Evolutionary conservation across 352 stramenopile genomes (phyloP).

Genomic region (Phytophthora nicotianae): DNA sequence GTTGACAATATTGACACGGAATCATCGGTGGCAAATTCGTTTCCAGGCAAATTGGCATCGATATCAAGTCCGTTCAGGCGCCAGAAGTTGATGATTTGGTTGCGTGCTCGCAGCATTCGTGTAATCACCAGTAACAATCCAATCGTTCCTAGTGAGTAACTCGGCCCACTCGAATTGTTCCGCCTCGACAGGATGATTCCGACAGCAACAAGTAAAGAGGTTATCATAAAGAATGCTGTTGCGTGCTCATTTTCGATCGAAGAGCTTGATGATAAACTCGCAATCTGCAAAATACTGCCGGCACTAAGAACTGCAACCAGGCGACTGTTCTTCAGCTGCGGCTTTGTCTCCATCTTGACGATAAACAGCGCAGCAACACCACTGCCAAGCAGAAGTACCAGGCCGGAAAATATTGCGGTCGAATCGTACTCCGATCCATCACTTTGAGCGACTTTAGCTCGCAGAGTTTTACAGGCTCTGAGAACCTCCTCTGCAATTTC

Average conservation of each 20-base stretch:
- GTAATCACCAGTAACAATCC: constrained; percentile 45
- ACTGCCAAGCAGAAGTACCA: constrained; percentile 46
- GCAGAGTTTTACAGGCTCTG: constrained; percentile 49
- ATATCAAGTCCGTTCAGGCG: constrained; percentile 66
- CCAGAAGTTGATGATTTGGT: constrained; percentile 91
- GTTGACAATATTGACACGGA: constrained; percentile 85
- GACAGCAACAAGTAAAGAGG: constrained; percentile 43
- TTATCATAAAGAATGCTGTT: constrained; percentile 78
- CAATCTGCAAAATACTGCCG: constrained; percentile 50
- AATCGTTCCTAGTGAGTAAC: constrained; percentile 19
- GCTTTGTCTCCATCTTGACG: constrained; percentile 9
- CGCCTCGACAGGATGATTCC: constrained; percentile 24
- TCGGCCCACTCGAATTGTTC: constrained; percentile 4
- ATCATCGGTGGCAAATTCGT: constrained; percentile 79
- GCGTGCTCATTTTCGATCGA: constrained; percentile 92
- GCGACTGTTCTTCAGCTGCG: not conserved
- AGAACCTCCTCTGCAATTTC: constrained; percentile 24
- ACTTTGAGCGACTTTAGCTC: constrained; percentile 57
- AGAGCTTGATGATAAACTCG: constrained; percentile 77
- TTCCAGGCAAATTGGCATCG: constrained; percentile 51
- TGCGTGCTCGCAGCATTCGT: constrained; percentile 72
- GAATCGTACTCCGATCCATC: constrained; percentile 83
- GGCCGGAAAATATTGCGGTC: constrained; percentile 39
- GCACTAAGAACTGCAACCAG: constrained; percentile 18
- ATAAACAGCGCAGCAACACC: constrained; percentile 15